Base-by-base conservation (phyloP, 345 rosid genomes). In the Erodium maritimum region DNA sequence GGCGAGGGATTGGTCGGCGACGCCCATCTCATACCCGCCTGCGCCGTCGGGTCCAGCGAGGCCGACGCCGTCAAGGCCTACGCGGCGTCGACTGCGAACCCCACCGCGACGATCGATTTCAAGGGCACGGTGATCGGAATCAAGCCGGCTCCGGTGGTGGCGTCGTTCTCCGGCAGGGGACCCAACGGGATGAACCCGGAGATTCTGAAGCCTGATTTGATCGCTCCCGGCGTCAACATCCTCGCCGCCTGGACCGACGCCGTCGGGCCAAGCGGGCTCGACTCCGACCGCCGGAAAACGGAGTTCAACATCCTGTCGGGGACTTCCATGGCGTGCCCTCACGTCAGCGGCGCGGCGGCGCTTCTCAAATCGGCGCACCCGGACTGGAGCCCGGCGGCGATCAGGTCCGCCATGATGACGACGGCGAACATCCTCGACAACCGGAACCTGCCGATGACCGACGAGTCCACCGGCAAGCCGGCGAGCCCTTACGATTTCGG, bases 321-420 rank as follows among this genome's bases (percentile, higher is more conserved):
- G 42, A 90, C 94, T 23, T 90, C 94, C 5, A 90, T 90, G 91
- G 95, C 96, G 19, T 78, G 84, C 60, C 95, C 91, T 22, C 91
- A 85, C 22, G 88, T 83, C 0, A 85, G 91, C 45, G 95, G 97
- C 0, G 94, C 94, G 0, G 91, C 91, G 5, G 94, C 94, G 2
- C 62, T 90, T 75, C 86, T 90, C 11, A 90, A 90, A 60, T 90
- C 95, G 5, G 87, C 89, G 0, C 95, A 83, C 63, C 91, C 79
- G 0, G 67, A 77, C 67, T 91, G 95, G 95, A 87, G 86, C 42
- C 91, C 90, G 5, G 85, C 95, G 0, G 79, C 78, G 1, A 85
- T 85, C 23, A 56, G 88, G 55, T 88, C 97, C 0, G 91, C 96
- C 0, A 76, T 91, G 95, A 82, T 91, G 96, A 85, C 95, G 1